Evolutionary conservation across 352 stramenopile genomes (phyloP).

Genomic region (Phytophthora macrochlamydospora): DNA sequence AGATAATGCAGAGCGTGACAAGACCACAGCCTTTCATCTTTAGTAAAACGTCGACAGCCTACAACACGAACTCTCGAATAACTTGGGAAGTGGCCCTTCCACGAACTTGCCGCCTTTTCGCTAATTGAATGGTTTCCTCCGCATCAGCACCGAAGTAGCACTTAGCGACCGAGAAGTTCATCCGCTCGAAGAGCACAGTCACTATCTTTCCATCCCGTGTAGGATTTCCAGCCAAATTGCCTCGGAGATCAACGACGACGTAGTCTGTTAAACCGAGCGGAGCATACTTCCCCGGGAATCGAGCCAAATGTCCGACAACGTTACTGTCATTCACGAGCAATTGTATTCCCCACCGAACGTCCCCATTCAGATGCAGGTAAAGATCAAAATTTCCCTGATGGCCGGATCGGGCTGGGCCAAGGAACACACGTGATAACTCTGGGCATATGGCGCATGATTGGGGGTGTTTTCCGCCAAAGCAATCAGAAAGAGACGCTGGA

Average conservation of each 20-base stretch:
- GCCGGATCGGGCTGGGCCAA: background rate
- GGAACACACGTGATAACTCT: conserved; percentile 12
- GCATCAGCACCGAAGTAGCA: conserved; percentile 5
- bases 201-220: background rate
- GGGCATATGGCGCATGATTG: conserved; percentile 9
- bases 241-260: conserved; percentile 7
- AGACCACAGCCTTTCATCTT: too few species aligned
- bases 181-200: too few species aligned
- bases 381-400: conserved; percentile 3
- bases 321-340: conserved; percentile 10
- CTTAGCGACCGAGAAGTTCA: conserved; percentile 5
- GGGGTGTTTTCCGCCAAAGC: conserved; percentile 1
- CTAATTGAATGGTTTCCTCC: background rate
- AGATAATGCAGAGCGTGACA: too few species aligned
- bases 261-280: conserved; percentile 1
- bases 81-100: too few species aligned
- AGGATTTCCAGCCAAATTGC: background rate
- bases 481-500: conserved; percentile 27
- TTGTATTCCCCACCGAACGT: conserved; percentile 6
- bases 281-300: conserved; percentile 12
- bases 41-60: too few species aligned
- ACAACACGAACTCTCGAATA: too few species aligned
- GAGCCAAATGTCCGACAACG: conserved; percentile 3
- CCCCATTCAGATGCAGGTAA: conserved; percentile 10
- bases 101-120: background rate